Conservation (phyloP, 495 filamentous ascomycete species). For the Articulospora tetracladia region DNA sequence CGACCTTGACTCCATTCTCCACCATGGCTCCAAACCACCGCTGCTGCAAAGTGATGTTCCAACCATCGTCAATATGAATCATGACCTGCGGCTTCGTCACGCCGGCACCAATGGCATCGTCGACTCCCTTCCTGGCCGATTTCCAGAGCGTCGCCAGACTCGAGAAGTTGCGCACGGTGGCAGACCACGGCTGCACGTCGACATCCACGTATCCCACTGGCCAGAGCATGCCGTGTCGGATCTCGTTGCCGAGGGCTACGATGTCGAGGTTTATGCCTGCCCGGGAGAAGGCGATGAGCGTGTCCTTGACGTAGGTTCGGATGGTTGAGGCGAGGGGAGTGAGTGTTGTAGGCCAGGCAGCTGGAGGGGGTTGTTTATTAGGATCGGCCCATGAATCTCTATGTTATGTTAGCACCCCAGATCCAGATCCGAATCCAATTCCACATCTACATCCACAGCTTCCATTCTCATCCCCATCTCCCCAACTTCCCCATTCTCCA, state of each 20-base stretch:
- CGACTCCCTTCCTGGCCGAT: constrained; percentile 33
- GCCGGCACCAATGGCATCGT: constrained; percentile 32
- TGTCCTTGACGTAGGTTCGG: constrained; percentile 33
- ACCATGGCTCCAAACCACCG: constrained; percentile 38
- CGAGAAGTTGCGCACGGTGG: constrained; percentile 30
- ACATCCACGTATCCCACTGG: constrained; percentile 35
- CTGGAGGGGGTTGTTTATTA: constrained; percentile 29
- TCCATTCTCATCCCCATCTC: neutral
- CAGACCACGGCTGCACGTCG: constrained; percentile 23
- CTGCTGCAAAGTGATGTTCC: constrained; percentile 37
- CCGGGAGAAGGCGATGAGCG: constrained; percentile 27
- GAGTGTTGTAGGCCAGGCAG: constrained; percentile 21
- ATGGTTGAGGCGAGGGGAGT: constrained; percentile 18
- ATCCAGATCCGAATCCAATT: neutral
- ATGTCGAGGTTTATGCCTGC: constrained; percentile 31
- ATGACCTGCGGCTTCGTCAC: constrained; percentile 35
- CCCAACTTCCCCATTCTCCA: too few species aligned
- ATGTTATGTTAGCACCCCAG: neutral
- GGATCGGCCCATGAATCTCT: constrained; percentile 38
- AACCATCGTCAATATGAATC: constrained; percentile 46
- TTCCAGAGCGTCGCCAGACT: constrained; percentile 33
- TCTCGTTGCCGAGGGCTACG: constrained; percentile 41
- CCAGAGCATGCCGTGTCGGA: constrained; percentile 42
- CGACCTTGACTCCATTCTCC: constrained; percentile 28
- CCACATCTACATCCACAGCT: neutral